These are phyloP conservation scores for Boeremia lycopersici DNA, from an alignment of 2,329 filamentous ascomycete species.

Conservation along the genomic window DNA sequence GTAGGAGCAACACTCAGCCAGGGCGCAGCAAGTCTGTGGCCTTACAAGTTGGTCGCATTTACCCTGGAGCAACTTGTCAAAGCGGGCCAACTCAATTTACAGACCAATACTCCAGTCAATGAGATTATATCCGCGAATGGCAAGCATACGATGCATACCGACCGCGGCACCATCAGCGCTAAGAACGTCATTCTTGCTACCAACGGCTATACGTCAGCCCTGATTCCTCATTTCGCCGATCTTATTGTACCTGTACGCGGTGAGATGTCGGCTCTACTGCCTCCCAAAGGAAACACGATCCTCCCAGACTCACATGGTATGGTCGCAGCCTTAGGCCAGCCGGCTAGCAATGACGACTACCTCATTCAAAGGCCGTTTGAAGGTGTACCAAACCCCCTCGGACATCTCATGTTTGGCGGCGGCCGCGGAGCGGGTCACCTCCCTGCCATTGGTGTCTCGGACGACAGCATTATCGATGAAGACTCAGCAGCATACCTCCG, in stretches of 20 bases:
- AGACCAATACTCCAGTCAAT: conserved; percentile 72
- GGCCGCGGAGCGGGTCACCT: conserved; percentile 61
- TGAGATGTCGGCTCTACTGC: conserved; percentile 70
- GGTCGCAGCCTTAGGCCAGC: conserved; percentile 56
- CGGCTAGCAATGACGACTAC: conserved; percentile 68
- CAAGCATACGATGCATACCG: conserved; percentile 69
- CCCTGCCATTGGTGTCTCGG: conserved; percentile 62
- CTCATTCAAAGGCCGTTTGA: conserved; percentile 69
- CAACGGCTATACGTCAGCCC: conserved; percentile 80
- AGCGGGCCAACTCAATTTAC: conserved; percentile 67
- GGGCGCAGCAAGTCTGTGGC: conserved; percentile 74
- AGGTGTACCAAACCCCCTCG: conserved; percentile 49
- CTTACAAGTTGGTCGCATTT: conserved; percentile 81
- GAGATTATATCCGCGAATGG: conserved; percentile 34
- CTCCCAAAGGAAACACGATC: conserved; percentile 54
- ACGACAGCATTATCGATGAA: conserved; percentile 64
- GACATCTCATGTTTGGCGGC: conserved; percentile 73
- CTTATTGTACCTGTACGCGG: conserved; percentile 79
- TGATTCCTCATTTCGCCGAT: conserved; percentile 71
- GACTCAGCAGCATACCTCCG: conserved; percentile 63
- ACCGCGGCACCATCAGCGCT: conserved; percentile 69
- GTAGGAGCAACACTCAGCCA: conserved; percentile 68
- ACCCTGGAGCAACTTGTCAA: conserved; percentile 67
- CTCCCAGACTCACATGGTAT: conserved; percentile 70
- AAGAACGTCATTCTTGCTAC: conserved; percentile 75